Base-by-base conservation (phyloP, 495 filamentous ascomycete genomes). In the Xylaria grammica region DNA sequence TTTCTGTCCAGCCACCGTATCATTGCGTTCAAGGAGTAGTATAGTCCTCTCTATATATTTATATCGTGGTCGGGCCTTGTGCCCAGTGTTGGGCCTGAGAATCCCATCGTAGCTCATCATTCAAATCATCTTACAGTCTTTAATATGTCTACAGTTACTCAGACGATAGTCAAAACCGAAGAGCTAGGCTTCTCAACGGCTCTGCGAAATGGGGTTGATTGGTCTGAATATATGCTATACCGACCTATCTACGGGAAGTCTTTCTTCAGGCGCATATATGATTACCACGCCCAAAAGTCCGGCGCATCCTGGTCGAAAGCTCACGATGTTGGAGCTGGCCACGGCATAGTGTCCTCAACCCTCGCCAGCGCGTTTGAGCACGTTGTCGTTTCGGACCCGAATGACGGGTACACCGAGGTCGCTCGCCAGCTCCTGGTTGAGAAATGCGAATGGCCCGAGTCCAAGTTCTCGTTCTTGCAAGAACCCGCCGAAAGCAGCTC, bases 331-430 rank as follows among this genome's bases (percentile, higher is more conserved):
- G 72, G 72, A 0, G 70, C 70, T 1, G 72, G 70, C 10, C 64
- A 63, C 34, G 72, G 72, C 3, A 48, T 74, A 26, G 70, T 74
- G 17, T 68, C 72, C 19, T 60, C 67, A 5, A 61, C 54, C 8
- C 67, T 74, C 27, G 70, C 70, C 9, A 40, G 36, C 48, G 63
- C 20, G 15, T 74, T 74, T 55, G 44, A 66, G 13, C 55, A 10
- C 0, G 67, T 73, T 2, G 60, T 73, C 7, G 65, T 74, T 4
- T 72, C 70, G 15, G 72, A 74, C 36, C 70, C 70, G 19, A 74
- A 73, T 46, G 70, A 71, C 19, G 72, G 68, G 19, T 73, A 74
- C 26, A 52, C 36, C 17, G 52, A 55, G 1, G 32, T 71, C 27
- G 70, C 70, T 0, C 68, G 60, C 19, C 56, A 69, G 32, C 30